phyloP scores from a whole-genome alignment of 2,329 filamentous ascomycete species.

The Coniochaeta sp. region DNA sequence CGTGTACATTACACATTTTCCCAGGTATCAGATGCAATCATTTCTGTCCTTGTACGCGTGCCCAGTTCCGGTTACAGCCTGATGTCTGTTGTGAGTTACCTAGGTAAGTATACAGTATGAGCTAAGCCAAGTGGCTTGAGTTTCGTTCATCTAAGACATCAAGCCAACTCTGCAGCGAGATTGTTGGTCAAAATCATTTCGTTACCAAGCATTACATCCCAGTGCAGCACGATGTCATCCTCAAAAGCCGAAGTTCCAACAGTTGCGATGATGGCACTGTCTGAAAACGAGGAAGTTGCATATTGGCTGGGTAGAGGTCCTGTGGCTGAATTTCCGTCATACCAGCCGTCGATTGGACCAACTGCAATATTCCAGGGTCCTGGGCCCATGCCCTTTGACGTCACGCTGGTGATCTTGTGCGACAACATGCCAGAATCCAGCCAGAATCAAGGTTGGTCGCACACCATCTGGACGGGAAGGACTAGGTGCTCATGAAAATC shows the following conservation, averaged over 20 bases:
- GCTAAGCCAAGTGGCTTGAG: neutral
- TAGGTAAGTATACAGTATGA: too few relatives aligned
- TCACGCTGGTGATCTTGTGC: conserved; percentile 13
- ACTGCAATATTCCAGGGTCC: neutral
- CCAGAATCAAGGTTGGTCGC: conserved; percentile 3
- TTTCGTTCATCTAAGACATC: neutral
- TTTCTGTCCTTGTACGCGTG: neutral
- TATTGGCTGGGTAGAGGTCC: conserved; percentile 12
- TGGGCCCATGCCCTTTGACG: conserved; percentile 11
- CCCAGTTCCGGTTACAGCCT: neutral
- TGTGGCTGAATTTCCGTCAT: conserved; percentile 6
- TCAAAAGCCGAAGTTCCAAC: neutral
- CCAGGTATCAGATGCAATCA: too few relatives aligned
- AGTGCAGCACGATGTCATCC: neutral
- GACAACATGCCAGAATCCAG: conserved; percentile 6
- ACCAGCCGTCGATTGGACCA: conserved; percentile 13
- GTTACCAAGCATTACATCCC: neutral
- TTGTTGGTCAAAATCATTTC: too few relatives aligned
- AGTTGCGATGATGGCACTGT: neutral
- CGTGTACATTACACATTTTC: too few relatives aligned
- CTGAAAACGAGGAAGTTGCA: conserved; percentile 9
- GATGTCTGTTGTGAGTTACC: too few relatives aligned
- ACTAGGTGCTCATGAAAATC: neutral
- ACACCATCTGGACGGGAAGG: neutral
- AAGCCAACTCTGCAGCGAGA: neutral